Evolutionary conservation across 2,329 filamentous ascomycete genomes (phyloP).

Genomic region (Diaporthe aspalathi): DNA sequence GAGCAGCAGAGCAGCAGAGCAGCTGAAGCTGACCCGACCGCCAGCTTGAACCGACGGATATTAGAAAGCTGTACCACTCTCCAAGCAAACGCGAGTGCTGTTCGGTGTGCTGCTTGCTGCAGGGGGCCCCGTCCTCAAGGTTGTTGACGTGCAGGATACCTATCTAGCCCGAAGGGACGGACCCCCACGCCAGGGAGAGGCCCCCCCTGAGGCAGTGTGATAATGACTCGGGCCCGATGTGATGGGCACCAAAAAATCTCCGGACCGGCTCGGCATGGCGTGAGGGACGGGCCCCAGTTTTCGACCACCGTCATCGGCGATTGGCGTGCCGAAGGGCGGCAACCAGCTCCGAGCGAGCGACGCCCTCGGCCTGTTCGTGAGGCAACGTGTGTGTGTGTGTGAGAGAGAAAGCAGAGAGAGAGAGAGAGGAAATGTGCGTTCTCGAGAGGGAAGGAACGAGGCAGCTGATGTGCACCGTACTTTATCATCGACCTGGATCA

Average conservation of each 20-base stretch:
- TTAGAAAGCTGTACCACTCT: neutral
- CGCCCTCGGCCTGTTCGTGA: neutral
- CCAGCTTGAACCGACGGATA: neutral
- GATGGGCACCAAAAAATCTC: constrained; percentile 36
- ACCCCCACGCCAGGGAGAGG: constrained; percentile 10
- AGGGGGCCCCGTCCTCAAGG: neutral
- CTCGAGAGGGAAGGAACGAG: neutral
- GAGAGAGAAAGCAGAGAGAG: too few species aligned
- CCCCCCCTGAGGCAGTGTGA: neutral
- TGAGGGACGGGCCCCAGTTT: constrained; percentile 55
- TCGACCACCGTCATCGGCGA: constrained; percentile 30
- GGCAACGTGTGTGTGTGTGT: too few species aligned
- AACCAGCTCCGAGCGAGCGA: neutral
- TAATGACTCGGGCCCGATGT: constrained; percentile 36
- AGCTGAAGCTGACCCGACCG: neutral
- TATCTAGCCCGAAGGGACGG: neutral
- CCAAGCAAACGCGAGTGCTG: neutral
- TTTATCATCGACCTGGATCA: neutral
- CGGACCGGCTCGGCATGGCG: constrained; percentile 68
- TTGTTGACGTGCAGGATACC: constrained; percentile 26
- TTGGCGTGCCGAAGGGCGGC: constrained; percentile 13
- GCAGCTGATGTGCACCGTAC: neutral
- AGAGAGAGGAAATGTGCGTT: neutral
- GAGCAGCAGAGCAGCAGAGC: neutral
- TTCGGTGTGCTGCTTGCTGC: neutral